phyloP scores from a whole-genome alignment of 768 basidiomycete genomes.

The Leccinum truebloodii region DNA sequence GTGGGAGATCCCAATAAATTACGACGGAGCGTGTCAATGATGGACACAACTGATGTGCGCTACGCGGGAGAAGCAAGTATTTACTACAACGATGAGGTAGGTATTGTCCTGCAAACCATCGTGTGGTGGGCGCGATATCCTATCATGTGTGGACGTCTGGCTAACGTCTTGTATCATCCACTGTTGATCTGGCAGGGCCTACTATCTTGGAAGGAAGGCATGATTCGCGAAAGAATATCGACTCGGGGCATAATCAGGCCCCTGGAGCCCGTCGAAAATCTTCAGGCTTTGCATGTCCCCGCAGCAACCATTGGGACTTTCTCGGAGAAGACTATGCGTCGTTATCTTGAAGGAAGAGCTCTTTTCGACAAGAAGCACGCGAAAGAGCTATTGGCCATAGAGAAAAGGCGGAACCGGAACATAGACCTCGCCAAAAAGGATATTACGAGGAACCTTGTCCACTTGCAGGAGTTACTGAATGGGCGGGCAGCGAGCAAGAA shows the following conservation, averaged over 20 bases:
- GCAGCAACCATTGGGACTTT: conserved; percentile 68
- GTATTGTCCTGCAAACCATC: conserved; percentile 14
- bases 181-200: conserved; percentile 32
- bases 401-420: conserved; percentile 66
- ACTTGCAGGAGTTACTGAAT: conserved; percentile 36
- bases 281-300: conserved; percentile 67
- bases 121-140: background rate
- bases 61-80: conserved; percentile 64
- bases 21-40: conserved; percentile 15
- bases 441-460: conserved; percentile 51
- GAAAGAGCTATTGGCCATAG: conserved; percentile 54
- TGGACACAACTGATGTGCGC: conserved; percentile 19
- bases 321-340: conserved; percentile 70
- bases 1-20: conserved; percentile 24
- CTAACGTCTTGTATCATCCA: conserved; percentile 4
- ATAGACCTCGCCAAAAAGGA: conserved; percentile 66
- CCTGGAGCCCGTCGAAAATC: conserved; percentile 64
- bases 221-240: conserved; percentile 91
- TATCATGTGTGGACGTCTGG: background rate
- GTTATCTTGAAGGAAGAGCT: conserved; percentile 68
- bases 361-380: conserved; percentile 70
- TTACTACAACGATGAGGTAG: conserved; percentile 53
- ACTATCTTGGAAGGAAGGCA: conserved; percentile 48
- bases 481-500: conserved; percentile 24
- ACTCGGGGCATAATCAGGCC: conserved; percentile 80